Evolutionary conservation across 768 basidiomycete genomes (phyloP), one percentile per base, ranked within the genome.

Genomic region (Termitomyces sp.): DNA sequence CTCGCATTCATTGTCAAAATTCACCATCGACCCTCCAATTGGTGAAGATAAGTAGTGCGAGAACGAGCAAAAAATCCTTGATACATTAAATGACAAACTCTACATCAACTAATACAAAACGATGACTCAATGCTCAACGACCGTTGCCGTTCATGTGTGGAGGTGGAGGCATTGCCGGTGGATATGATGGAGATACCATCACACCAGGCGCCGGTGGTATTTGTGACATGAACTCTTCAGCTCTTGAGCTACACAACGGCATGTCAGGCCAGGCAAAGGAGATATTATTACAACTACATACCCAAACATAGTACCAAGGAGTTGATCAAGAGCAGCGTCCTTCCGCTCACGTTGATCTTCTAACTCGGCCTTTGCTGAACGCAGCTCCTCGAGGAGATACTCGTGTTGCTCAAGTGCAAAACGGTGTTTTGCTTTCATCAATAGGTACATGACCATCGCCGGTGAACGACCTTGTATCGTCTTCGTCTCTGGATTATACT

Each of bases 391-490:
- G 29, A 80, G 70, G 36, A 94, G 72, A 31, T 74, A 72, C 31
- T 82, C 83, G 57, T 91, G 85, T 63, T 89, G 84, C 54, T 87
- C 79, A 29, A 86, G 57, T 13, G 82, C 84, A 64, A 85, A 88
- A 47, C 73, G 74, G 66, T 87, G 79, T 64, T 92, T 93, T 6
- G 94, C 92, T 64, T 94, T 90, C 76, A 81, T 78, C 56, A 72
- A 77, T 58, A 72, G 75, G 67, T 94, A 95, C 76, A 83, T 84
- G 33, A 84, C 82, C 74, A 86, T 83, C 29, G 76, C 71, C 0
- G 82, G 86, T n/a, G 84, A 71, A n/a, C 86, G 80, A 1, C 88
- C 89, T 62, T 82, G 67, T 4, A 91, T 80, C n/a, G 82, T 69
- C 1, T 84, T 83, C 0, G 85, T 89, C 15, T 70, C 68, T 0